Base-by-base conservation (phyloP, 495 filamentous ascomycete genomes). In the Neurospora hispaniola region DNA sequence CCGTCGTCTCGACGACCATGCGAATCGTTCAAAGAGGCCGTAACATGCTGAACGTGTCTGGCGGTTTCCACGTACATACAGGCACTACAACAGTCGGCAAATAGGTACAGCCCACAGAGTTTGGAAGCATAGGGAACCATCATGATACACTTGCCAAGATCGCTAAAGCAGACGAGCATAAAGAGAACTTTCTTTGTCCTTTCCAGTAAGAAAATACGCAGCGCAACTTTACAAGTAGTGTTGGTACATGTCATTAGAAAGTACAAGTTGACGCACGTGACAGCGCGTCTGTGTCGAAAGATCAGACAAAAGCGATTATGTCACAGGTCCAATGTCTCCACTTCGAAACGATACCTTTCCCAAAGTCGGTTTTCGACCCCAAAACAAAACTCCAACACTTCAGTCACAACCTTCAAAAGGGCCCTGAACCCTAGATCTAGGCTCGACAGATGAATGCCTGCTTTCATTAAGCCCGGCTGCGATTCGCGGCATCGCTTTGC, bases 401-500 rank as follows among this genome's bases (percentile, higher is more conserved):
- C 27, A 31, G 27, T 31, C 2, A 31, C 54, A 62, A 62, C 54
- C 27, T 62, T 35, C 12, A 20, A 59, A 66, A 31, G 2, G 54
- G 27, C 7, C 54, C 12, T 35, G 27, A 9, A 62, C 6, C 54
- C 54, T 27, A 23, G 23, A 23, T 23, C 23, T 7, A 6, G 54
- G 54, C 54, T 69, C 39, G 70, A 73, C 76, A 76, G 59, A 79
- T 81, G 81, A 79, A 84, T 82, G 80, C 79, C 75, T 70, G 70
- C 73, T 73, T 81, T 86, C 84, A 84, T 84, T 72, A 77, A 84
- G 75, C 81, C 79, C 76, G 77, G 78, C 82, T 73, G 80, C 81
- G 74, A 86, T 81, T 75, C 86, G 81, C 77, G 80, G 77, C 90
- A 93, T 82, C 86, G 90, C 42, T 82, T 81, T 85, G 90, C 90